Evolutionary conservation across 306 rosid species (phyloP), one percentile per base, ranked within the genome.

Genomic region (Castanea mollissima): DNA sequence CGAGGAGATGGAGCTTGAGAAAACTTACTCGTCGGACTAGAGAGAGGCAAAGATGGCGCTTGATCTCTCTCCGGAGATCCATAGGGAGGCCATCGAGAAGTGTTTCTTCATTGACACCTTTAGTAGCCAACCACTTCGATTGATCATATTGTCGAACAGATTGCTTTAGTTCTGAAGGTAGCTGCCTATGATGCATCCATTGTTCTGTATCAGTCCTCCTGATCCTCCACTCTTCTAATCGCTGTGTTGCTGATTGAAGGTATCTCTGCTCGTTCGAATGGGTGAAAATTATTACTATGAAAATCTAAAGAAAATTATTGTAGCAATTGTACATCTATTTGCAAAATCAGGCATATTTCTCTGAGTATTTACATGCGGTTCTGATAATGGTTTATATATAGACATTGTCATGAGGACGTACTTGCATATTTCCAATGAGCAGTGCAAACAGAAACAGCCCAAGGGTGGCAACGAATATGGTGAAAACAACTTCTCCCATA

Each of bases 341-440:
- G 44, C 44, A 38, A 38, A 38, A 38, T 38, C 10, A n/a, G n/a
- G n/a, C n/a, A n/a, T n/a, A n/a, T n/a, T n/a, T n/a, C n/a, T n/a
- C n/a, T n/a, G n/a, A n/a, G n/a, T 38, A 38, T 10, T 49, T 49
- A 10, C 15, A 9, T 49, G 54, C 4, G 15, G 54, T 49, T 49
- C 13, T 49, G 54, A 49, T 49, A 49, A 49, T 10, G 15, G 54
- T 10, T 49, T 49, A 7, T 38, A 38, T 5, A 34, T 18, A 29
- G 41, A 63, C 9, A 49, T 49, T 13, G 15, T 49, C 54, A 3
- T 13, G 0, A 13, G 74, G 12, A 69, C 83, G 87, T 79, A 91
- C 99, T 86, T 94, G 99, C 97, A 94, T 94, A 76, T 94, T 94
- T 74, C 99, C 99, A 49, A 94, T 94, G 49, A 94, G 90, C 87